Evolutionary conservation across 1,139 yeast genomes (phyloP).

Genomic region (Diutina rugosa): DNA sequence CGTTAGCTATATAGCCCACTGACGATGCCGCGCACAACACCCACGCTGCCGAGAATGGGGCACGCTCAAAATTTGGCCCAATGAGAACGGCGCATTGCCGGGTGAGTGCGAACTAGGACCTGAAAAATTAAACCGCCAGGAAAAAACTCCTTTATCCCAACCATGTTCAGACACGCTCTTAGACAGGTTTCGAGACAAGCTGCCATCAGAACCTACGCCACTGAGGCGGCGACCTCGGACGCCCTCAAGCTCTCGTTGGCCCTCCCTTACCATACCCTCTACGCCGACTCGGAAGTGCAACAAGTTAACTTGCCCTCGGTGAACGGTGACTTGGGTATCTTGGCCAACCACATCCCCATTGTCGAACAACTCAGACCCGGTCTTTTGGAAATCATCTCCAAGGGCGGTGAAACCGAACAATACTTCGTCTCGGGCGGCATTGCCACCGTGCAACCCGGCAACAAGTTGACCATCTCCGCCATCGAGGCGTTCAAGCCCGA

Average conservation of each 20-base stretch:
- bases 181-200: constrained; percentile 59
- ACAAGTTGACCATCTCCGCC: constrained; percentile 81
- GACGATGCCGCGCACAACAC: neutral
- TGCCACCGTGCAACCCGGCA: constrained; percentile 94
- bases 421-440: constrained; percentile 94
- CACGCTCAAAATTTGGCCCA: neutral
- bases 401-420: constrained; percentile 62
- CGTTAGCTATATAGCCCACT: neutral
- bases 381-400: constrained; percentile 79
- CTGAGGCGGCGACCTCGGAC: constrained; percentile 51
- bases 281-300: constrained; percentile 39
- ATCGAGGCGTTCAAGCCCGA: constrained; percentile 93
- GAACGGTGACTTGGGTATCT: constrained; percentile 93
- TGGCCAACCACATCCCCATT: constrained; percentile 96
- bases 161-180: constrained; percentile 59
- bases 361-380: constrained; percentile 97
- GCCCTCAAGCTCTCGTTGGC: constrained; percentile 83
- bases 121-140: neutral
- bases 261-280: constrained; percentile 68
- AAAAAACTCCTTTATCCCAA: constrained; percentile 5
- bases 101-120: neutral
- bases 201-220: constrained; percentile 66
- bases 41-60: neutral
- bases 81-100: neutral
- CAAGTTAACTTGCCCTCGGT: constrained; percentile 96